Conservation (phyloP, 768 basidiomycete genomes). For the Cyclocybe aegerita region DNA sequence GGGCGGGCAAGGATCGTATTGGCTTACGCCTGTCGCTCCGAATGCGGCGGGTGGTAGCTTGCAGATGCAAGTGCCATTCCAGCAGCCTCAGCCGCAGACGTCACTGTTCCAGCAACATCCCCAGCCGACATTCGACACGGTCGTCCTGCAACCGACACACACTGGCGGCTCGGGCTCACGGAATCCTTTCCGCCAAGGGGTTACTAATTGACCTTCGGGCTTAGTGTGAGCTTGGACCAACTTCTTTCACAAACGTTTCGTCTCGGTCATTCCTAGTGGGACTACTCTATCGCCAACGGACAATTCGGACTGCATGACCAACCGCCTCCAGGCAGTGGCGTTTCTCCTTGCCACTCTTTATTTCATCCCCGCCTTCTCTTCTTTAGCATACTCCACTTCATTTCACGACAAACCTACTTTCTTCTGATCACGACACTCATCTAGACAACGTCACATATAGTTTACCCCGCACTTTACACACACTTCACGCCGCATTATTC, state of each 20-base stretch:
- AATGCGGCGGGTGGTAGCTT: conserved; percentile 4
- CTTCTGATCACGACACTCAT: no score
- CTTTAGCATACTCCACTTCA: neutral
- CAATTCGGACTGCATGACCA: neutral
- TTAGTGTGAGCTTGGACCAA: neutral
- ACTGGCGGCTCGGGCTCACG: conserved; percentile 23
- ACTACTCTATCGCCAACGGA: neutral
- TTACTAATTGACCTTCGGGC: conserved; percentile 8
- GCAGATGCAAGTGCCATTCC: neutral
- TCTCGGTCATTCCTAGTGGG: neutral
- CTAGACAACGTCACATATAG: neutral
- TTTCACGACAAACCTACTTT: no score
- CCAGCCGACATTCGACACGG: conserved; percentile 11
- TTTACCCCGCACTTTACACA: neutral
- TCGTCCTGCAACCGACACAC: conserved; percentile 23
- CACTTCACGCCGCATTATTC: no score
- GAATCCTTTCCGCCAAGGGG: conserved; percentile 27
- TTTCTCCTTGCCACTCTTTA: neutral
- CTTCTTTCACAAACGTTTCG: neutral
- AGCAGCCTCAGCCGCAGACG: conserved; percentile 8
- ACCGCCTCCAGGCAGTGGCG: neutral
- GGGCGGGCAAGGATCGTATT: conserved; percentile 35
- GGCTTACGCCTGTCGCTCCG: conserved; percentile 24
- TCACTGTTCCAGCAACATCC: neutral
- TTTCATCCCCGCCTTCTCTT: neutral